Conservation (phyloP, 2,329 filamentous ascomycete species). For the Ceratocystis colombiana region DNA sequence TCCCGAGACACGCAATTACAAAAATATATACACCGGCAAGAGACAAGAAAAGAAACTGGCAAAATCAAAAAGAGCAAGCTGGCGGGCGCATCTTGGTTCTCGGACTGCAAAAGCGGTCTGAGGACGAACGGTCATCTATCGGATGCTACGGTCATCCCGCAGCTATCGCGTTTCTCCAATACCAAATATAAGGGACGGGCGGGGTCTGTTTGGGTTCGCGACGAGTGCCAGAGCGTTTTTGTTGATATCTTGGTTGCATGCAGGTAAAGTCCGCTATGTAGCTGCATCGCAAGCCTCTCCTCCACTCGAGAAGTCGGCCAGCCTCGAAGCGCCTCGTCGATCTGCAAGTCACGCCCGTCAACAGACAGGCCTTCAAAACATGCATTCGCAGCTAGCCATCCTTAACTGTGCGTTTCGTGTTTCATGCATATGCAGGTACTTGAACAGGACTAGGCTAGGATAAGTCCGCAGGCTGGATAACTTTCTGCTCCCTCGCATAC, state of each 20-base stretch:
- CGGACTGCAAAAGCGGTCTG: background rate
- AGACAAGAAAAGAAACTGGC: background rate
- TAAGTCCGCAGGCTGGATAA: background rate
- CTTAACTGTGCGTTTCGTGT: slow-evolving; percentile 11
- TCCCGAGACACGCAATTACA: background rate
- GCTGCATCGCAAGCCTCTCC: background rate
- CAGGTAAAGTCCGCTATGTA: background rate
- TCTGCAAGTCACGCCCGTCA: slow-evolving; percentile 8
- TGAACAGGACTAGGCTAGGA: background rate
- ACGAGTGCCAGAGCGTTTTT: no score
- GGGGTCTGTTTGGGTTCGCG: no score
- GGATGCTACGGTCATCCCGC: background rate
- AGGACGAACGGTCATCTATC: background rate
- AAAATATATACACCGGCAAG: background rate
- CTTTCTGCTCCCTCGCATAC: background rate
- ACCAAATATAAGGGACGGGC: background rate
- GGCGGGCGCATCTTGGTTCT: slow-evolving; percentile 3
- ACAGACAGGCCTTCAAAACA: slow-evolving; percentile 12
- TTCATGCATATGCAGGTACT: slow-evolving; percentile 14
- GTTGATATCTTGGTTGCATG: background rate
- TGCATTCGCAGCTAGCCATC: slow-evolving; percentile 7
- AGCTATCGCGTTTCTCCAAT: background rate
- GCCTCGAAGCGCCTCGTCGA: background rate
- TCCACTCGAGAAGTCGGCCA: no score
- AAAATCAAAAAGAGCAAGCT: background rate